phyloP scores from a whole-genome alignment of 1,139 yeast species.

The Candida labiduridarum region DNA sequence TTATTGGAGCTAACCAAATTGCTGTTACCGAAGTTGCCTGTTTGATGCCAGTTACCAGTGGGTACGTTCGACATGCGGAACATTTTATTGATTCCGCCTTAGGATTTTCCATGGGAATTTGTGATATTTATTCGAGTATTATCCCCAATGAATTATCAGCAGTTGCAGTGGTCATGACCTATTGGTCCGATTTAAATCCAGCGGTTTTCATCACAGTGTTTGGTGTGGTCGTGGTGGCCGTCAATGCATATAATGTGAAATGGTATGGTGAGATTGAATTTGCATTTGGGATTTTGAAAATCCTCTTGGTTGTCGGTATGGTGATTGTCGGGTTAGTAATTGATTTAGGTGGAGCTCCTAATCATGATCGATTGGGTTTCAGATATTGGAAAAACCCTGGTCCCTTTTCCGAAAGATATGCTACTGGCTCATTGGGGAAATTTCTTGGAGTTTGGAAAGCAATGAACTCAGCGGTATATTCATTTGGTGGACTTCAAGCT shows the following conservation, averaged over 20 bases:
- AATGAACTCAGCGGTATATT: conserved; percentile 42
- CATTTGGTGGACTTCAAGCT: conserved; percentile 41
- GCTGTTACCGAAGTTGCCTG: conserved; percentile 31
- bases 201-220: conserved; percentile 33
- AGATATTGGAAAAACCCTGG: conserved; percentile 68
- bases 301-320: conserved; percentile 39
- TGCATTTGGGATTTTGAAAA: conserved; percentile 62
- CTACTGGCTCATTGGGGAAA: conserved; percentile 59
- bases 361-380: conserved; percentile 60
- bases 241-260: conserved; percentile 49
- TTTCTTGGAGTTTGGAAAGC: conserved; percentile 45
- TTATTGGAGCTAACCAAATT: conserved; percentile 26
- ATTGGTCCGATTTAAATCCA: conserved; percentile 25
- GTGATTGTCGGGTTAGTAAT: conserved; percentile 44
- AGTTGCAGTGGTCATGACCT: conserved; percentile 28
- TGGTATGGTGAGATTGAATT: conserved; percentile 69
- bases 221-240: conserved; percentile 19
- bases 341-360: conserved; percentile 57
- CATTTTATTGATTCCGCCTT: conserved; percentile 30
- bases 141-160: conserved; percentile 30
- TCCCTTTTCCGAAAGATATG: conserved; percentile 42
- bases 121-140: conserved; percentile 19
- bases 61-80: conserved; percentile 30
- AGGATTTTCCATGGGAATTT: conserved; percentile 30
- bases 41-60: conserved; percentile 33